Base-by-base conservation (phyloP, 2,329 filamentous ascomycete species). In the Pseudomassariella vexata region DNA sequence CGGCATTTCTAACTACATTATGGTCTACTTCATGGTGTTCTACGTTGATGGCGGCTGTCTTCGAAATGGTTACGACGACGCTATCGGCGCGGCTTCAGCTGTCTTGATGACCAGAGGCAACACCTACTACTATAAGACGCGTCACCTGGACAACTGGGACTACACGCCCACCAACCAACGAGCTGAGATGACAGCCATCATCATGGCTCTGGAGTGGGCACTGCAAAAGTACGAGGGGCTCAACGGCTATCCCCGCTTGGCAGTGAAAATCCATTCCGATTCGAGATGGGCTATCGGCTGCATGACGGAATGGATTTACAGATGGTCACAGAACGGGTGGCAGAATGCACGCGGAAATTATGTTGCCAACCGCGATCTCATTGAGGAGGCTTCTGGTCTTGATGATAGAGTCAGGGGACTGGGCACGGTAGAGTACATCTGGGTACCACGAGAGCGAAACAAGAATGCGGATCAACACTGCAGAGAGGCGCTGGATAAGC, bases 141-240 rank as follows among this genome's bases (percentile, higher is more conserved):
- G 12, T 9, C 9, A 29, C 14, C 15, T 19, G 9, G 17, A 3
- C 11, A 19, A n/a, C 19, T 20, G 24, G 14, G 14, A 15, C 19
- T 12, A n/a, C 16, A 44, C 38, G 31, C 34, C 34, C 2, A 37
- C 29, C 18, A 37, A 33, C 24, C 30, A 37, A 23, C 23, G 30
- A 19, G 30, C 35, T 4, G 35, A 37, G 30, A 16, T 37, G 11
- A 20, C 14, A 5, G 35, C 24, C 20, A 21, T 33, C 10, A 24
- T 32, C 19, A 9, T 33, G 24, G 35, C 29, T 6, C 35, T 37
- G 8, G 19, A 34, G 25, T 32, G 38, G 33, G 27, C 45, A 5
- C 37, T 71, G 31, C 22, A 41, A 15, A 33, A 28, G 19, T 33
- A 38, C 10, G 2, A 38, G 3, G 32, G 38, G n/a, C 37, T 47